Percentiles rank a stretch among this genome's conserved stretches.
Evolutionary conservation across 306 rosid genomes (phyloP).

Genomic region (Clitoria ternatea): DNA sequence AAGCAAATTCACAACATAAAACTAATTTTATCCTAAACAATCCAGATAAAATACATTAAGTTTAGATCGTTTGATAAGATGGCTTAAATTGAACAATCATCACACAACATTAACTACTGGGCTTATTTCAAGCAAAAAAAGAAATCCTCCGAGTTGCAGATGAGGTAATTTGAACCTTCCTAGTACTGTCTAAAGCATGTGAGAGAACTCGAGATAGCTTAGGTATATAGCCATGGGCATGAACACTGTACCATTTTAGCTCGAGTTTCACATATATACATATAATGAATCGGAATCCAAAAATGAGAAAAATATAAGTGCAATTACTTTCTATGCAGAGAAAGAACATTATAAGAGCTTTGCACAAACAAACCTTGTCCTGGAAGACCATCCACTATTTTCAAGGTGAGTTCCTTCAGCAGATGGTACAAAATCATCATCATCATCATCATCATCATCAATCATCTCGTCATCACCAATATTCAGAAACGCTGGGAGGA

Average conservation of each 20-base stretch:
- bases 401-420: slow-evolving; percentile 71
- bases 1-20: slow-evolving; percentile 9
- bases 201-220: background rate
- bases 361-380: slow-evolving; percentile 69
- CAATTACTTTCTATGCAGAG: background rate
- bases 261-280: background rate
- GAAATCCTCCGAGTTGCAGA: background rate
- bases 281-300: background rate
- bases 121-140: background rate
- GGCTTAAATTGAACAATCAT: slow-evolving; percentile 9
- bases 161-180: background rate
- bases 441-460: slow-evolving; percentile 58
- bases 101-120: background rate
- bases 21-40: background rate
- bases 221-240: background rate
- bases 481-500: slow-evolving; percentile 73
- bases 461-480: slow-evolving; percentile 78
- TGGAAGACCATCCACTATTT: slow-evolving; percentile 98
- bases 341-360: slow-evolving; percentile 1
- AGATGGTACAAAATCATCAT: slow-evolving; percentile 47
- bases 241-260: background rate
- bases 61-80: background rate
- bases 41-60: background rate
- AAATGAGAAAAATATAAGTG: background rate
- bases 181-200: background rate